phyloP scores from a whole-genome alignment of 345 rosid genomes.

The Gossypium ekmanianum region DNA sequence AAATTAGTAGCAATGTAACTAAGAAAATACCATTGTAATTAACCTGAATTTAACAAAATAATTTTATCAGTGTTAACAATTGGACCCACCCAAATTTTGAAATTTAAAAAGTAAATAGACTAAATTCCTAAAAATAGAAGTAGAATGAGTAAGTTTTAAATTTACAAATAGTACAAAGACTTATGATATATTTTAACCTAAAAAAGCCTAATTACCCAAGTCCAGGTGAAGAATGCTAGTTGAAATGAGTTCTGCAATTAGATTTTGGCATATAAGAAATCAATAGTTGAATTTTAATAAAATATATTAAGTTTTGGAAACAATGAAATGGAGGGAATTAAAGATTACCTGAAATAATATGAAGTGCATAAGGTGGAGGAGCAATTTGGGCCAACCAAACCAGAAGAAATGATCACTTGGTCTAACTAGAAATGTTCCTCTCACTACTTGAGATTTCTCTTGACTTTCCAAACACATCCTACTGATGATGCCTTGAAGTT shows the following conservation, averaged over 20 bases:
- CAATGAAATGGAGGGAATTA: background rate
- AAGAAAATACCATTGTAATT: too few relatives aligned
- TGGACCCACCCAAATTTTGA: too few relatives aligned
- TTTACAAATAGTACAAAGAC: too few relatives aligned
- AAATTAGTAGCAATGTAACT: too few relatives aligned
- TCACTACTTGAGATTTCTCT: slow-evolving; percentile 44
- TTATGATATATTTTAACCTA: too few relatives aligned
- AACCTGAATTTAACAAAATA: too few relatives aligned
- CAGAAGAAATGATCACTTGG: slow-evolving; percentile 63
- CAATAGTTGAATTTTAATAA: background rate
- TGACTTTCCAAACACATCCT: slow-evolving; percentile 53
- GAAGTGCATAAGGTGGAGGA: slow-evolving; percentile 52
- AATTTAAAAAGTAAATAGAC: too few relatives aligned
- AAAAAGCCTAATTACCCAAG: slow-evolving; percentile 50
- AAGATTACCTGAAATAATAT: slow-evolving; percentile 48
- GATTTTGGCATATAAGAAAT: background rate
- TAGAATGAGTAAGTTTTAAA: fast-evolving
- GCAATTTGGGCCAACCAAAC: slow-evolving; percentile 52
- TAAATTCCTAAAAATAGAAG: too few relatives aligned
- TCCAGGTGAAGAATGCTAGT: slow-evolving; percentile 85
- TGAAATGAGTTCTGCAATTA: slow-evolving; percentile 76
- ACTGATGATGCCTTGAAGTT: slow-evolving; percentile 52
- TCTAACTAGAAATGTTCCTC: slow-evolving; percentile 53
- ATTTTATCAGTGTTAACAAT: too few relatives aligned
- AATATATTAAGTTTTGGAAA: background rate